Conservation (phyloP, 257 asterid species). For the Lithospermum erythrorhizon region DNA sequence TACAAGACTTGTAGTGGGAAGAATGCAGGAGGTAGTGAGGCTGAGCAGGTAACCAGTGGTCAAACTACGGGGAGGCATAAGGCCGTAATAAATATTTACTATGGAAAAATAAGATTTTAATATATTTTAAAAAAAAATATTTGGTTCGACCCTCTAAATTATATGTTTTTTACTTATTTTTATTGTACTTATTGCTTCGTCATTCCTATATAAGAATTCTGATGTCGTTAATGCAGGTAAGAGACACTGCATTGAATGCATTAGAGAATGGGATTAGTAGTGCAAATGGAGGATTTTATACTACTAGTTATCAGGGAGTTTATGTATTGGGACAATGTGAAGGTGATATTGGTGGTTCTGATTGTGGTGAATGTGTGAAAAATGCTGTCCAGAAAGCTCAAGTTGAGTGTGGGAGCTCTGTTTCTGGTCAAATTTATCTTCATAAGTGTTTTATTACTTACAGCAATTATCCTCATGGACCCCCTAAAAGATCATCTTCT, state of each 20-base stretch:
- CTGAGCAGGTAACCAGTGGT: slow-evolving; percentile 36
- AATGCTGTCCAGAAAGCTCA: slow-evolving; percentile 87
- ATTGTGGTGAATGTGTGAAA: slow-evolving; percentile 82
- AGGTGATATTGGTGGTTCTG: slow-evolving; percentile 75
- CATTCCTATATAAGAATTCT: too few species aligned
- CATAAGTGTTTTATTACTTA: slow-evolving; percentile 75
- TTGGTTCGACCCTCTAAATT: too few species aligned
- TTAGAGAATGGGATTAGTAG: slow-evolving; percentile 56
- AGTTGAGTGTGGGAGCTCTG: slow-evolving; percentile 91
- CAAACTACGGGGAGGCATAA: too few species aligned
- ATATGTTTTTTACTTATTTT: too few species aligned
- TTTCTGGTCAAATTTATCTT: slow-evolving; percentile 76
- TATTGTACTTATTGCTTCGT: too few species aligned
- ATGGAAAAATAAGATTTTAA: too few species aligned
- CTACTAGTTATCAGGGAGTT: slow-evolving; percentile 48
- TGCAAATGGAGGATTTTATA: slow-evolving; percentile 43
- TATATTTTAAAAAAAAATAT: too few species aligned
- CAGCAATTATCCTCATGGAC: slow-evolving; percentile 53
- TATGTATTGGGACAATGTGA: slow-evolving; percentile 90
- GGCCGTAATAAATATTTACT: too few species aligned
- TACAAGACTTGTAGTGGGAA: slow-evolving; percentile 73
- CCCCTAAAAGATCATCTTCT: slow-evolving; percentile 52
- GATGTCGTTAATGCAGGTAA: slow-evolving; percentile 24
- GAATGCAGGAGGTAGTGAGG: slow-evolving; percentile 65
- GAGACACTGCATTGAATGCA: slow-evolving; percentile 65